Evolutionary conservation across 148 eudicot genomes (phyloP).

Genomic region (Agrostemma githago): DNA sequence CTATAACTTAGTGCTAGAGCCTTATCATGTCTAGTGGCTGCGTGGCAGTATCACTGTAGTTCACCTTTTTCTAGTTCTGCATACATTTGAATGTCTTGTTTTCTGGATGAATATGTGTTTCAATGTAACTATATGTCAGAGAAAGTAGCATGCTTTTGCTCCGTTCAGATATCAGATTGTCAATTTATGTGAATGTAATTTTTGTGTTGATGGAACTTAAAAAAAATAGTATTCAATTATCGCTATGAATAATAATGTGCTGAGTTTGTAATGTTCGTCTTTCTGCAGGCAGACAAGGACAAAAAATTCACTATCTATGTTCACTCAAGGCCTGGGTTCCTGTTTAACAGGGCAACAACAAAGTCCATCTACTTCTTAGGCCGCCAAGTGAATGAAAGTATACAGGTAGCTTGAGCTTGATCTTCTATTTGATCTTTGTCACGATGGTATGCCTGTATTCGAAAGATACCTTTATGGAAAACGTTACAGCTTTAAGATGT

Average conservation of each 20-base stretch:
- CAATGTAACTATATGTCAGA: background rate
- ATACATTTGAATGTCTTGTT: background rate
- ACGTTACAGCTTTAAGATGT: background rate
- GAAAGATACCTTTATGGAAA: background rate
- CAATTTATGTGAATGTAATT: background rate
- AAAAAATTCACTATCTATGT: constrained; percentile 67
- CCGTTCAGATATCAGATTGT: background rate
- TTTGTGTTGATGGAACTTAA: background rate
- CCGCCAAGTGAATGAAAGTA: constrained; percentile 78
- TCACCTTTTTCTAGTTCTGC: background rate
- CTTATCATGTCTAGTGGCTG: background rate
- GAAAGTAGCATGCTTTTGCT: background rate
- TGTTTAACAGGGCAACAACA: constrained; percentile 62
- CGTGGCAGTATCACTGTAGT: background rate
- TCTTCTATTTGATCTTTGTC: constrained; percentile 7
- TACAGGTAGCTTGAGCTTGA: constrained; percentile 48
- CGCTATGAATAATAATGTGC: background rate
- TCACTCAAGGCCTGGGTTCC: constrained; percentile 90
- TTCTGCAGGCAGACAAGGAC: constrained; percentile 64
- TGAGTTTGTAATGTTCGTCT: constrained; percentile 3
- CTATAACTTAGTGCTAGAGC: background rate
- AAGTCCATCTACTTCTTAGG: constrained; percentile 66
- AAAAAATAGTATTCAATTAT: background rate
- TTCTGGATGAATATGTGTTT: background rate
- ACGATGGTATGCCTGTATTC: background rate